phyloP scores from a whole-genome alignment of 2,329 filamentous ascomycete species.

The Trichoderma lentiforme region DNA sequence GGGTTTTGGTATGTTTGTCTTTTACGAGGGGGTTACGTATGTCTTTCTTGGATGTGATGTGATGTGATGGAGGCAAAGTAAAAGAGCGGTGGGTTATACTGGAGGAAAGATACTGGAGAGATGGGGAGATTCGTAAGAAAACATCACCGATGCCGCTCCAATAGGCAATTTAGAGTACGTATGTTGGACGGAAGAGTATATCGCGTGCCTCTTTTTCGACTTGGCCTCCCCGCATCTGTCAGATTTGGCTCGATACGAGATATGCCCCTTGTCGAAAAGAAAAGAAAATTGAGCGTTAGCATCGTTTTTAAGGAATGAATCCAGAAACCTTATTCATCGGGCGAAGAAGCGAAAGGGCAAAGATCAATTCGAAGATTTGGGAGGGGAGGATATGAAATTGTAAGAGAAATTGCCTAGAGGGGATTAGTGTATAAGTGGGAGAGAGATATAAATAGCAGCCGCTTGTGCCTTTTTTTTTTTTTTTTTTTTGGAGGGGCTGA shows the following conservation, averaged over 20 bases:
- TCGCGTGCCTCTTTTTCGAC: background rate
- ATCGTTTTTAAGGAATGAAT: background rate
- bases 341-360: background rate
- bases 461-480: background rate
- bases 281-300: background rate
- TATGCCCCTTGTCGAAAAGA: background rate
- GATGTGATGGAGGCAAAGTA: background rate
- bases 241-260: background rate
- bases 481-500: background rate
- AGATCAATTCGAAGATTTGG: background rate
- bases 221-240: background rate
- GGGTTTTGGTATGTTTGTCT: background rate
- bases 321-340: background rate
- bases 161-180: background rate
- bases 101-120: background rate
- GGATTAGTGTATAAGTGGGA: background rate
- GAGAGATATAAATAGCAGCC: background rate
- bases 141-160: background rate
- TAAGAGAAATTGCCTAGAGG: background rate
- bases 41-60: background rate
- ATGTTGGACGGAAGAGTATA: background rate
- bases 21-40: slow-evolving; percentile 7
- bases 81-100: too few species aligned
- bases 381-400: background rate
- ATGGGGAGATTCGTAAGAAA: background rate